Conservation (phyloP, 2,329 filamentous ascomycete genomes). For the Trichophyton mentagrophytes region DNA sequence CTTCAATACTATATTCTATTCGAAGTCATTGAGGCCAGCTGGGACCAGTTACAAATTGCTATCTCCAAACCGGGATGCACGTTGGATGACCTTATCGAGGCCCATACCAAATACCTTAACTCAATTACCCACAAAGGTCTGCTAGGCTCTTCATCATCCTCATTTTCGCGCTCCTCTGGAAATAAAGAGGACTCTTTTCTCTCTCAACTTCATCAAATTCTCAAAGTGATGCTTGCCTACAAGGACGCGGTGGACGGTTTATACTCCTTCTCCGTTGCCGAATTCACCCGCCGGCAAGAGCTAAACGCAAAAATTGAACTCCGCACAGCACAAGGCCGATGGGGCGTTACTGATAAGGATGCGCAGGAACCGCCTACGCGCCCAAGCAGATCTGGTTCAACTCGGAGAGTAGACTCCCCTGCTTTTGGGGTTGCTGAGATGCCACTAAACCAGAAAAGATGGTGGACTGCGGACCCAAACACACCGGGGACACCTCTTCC, state of each 20-base stretch:
- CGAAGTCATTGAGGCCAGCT: slow-evolving; percentile 93
- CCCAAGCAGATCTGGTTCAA: slow-evolving; percentile 17
- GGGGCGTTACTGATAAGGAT: slow-evolving; percentile 49
- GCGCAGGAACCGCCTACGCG: slow-evolving; percentile 21
- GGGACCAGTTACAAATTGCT: slow-evolving; percentile 75
- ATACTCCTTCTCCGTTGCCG: slow-evolving; percentile 87
- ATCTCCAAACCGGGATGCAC: slow-evolving; percentile 78
- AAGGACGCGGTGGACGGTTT: slow-evolving; percentile 86
- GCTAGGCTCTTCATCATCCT: slow-evolving; percentile 51
- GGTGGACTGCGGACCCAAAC: slow-evolving; percentile 1
- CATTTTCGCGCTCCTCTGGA: slow-evolving; percentile 32
- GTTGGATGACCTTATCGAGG: slow-evolving; percentile 84
- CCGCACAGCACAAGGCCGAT: slow-evolving; percentile 50
- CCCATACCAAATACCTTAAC: slow-evolving; percentile 80
- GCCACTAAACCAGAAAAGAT: background rate
- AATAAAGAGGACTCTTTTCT: slow-evolving; percentile 69
- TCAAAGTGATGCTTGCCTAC: slow-evolving; percentile 88
- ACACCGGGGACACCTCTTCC: slow-evolving; percentile 8
- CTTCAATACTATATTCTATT: slow-evolving; percentile 98
- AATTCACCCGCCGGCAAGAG: slow-evolving; percentile 87
- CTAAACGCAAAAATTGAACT: slow-evolving; percentile 59
- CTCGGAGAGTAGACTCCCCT: slow-evolving; percentile 10
- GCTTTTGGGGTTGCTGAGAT: background rate
- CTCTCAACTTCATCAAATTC: slow-evolving; percentile 76
- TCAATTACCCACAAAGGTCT: slow-evolving; percentile 94